Percentiles rank a stretch among this genome's conserved stretches.
phyloP scores from a whole-genome alignment of 257 asterid genomes.

The Nicotiana tomentosiformis region DNA sequence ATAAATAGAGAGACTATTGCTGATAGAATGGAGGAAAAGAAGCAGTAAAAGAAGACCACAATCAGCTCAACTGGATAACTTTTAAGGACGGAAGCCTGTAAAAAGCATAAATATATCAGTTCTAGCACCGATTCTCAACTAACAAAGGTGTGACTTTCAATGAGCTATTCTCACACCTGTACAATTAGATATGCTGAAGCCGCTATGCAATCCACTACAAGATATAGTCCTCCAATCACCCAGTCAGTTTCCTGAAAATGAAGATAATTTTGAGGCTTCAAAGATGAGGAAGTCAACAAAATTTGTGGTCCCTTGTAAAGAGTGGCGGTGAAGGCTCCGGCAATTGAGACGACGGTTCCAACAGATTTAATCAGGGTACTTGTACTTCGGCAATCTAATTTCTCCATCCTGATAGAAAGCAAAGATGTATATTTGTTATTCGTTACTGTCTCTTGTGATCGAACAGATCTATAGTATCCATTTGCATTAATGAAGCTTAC shows the following conservation, averaged over 20 bases:
- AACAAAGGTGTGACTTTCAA: not conserved
- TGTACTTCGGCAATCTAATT: conserved; percentile 41
- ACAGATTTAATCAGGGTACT: conserved; percentile 58
- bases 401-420: conserved; percentile 62
- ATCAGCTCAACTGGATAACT: conserved; percentile 75
- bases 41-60: conserved; percentile 85
- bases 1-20: conserved; percentile 47
- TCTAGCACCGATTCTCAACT: not conserved
- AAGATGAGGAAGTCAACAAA: conserved; percentile 25
- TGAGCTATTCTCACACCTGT: conserved; percentile 40
- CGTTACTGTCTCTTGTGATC: not conserved
- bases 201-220: conserved; percentile 54
- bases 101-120: not conserved
- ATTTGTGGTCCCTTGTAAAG: conserved; percentile 75
- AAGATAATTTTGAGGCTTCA: conserved; percentile 20
- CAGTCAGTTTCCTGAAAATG: conserved; percentile 36
- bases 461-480: not conserved
- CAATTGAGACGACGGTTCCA: conserved; percentile 72
- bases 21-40: conserved; percentile 74
- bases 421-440: conserved; percentile 10
- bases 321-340: conserved; percentile 76
- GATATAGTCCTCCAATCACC: conserved; percentile 68
- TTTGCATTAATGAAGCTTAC: not conserved
- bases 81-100: conserved; percentile 68
- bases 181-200: conserved; percentile 63